Evolutionary conservation across 106 monocot genomes (phyloP).

Genomic region (Vanilla planifolia): DNA sequence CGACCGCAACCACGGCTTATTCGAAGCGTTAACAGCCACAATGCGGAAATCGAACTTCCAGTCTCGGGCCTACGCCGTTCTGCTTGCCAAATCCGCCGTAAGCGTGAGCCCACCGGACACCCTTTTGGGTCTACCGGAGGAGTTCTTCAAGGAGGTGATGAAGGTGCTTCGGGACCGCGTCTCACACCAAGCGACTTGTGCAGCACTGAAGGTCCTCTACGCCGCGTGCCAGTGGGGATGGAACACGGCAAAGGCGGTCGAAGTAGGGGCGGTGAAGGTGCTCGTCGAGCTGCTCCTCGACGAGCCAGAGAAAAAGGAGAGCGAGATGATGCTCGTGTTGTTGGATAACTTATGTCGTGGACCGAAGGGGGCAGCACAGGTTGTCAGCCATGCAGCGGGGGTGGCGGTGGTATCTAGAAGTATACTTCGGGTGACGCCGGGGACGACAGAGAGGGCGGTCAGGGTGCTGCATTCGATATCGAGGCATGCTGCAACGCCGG

Average conservation of each 20-base stretch:
- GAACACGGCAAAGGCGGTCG: constrained; percentile 32
- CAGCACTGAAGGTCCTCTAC: constrained; percentile 30
- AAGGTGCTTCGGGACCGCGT: constrained; percentile 26
- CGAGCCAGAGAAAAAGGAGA: constrained; percentile 16
- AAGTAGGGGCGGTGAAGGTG: constrained; percentile 28
- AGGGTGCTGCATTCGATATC: constrained; percentile 27
- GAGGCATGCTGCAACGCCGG: constrained; percentile 22
- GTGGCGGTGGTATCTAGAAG: constrained; percentile 30
- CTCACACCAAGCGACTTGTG: constrained; percentile 32
- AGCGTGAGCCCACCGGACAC: constrained; percentile 9
- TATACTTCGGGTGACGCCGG: constrained; percentile 23
- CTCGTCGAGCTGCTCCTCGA: constrained; percentile 35
- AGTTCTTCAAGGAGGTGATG: constrained; percentile 35
- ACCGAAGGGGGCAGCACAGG: constrained; percentile 35
- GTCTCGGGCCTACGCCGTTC: constrained; percentile 27
- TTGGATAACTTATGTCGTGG: constrained; percentile 36
- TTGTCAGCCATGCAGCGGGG: constrained; percentile 36
- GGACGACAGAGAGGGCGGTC: constrained; percentile 33
- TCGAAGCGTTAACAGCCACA: constrained; percentile 1
- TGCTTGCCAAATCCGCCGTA: constrained; percentile 30
- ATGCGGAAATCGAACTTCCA: constrained; percentile 1
- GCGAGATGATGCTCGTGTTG: constrained; percentile 32
- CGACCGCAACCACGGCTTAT: not conserved
- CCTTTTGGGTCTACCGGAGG: not conserved
- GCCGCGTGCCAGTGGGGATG: constrained; percentile 21